Evolutionary conservation across 169 alveolate genomes (phyloP).

Genomic region (Plasmodium malariae): DNA sequence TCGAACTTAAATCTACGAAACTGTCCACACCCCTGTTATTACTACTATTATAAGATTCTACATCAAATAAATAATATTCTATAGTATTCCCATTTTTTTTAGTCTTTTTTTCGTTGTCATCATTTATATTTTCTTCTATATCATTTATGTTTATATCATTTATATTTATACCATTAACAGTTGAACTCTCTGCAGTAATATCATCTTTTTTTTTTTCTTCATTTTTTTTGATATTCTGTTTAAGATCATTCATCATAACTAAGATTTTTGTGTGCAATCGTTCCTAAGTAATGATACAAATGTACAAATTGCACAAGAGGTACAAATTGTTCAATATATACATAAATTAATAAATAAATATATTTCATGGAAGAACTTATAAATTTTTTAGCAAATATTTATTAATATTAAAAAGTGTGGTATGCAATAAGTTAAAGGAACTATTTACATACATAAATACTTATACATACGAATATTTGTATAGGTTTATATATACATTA

Average conservation of each 20-base stretch:
- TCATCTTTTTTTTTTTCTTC: conserved; percentile 35
- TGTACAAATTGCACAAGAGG: too few species aligned
- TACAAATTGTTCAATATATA: too few species aligned
- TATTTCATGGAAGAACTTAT: background rate
- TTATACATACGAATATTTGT: too few species aligned
- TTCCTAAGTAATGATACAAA: background rate
- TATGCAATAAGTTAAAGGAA: too few species aligned
- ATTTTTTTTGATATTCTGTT: conserved; percentile 8
- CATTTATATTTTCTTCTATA: conserved; percentile 56
- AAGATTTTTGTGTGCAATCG: background rate
- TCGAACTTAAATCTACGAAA: conserved; percentile 51
- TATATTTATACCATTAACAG: conserved; percentile 44
- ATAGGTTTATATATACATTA: too few species aligned
- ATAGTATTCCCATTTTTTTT: conserved; percentile 31
- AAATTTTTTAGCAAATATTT: too few species aligned
- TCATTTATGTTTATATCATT: conserved; percentile 69
- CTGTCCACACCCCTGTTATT: conserved; percentile 16
- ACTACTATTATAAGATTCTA: conserved; percentile 32
- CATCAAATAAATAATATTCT: conserved; percentile 61
- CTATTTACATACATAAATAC: too few species aligned
- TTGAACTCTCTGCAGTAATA: conserved; percentile 12
- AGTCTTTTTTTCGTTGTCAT: conserved; percentile 2
- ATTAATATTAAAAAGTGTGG: background rate
- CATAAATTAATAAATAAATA: background rate
- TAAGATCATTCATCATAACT: conserved; percentile 37